A percentile compares a stretch with the other conserved stretches of the same genome.
Conservation (phyloP, 2,329 filamentous ascomycete genomes). For the Colletotrichum viniferum region DNA sequence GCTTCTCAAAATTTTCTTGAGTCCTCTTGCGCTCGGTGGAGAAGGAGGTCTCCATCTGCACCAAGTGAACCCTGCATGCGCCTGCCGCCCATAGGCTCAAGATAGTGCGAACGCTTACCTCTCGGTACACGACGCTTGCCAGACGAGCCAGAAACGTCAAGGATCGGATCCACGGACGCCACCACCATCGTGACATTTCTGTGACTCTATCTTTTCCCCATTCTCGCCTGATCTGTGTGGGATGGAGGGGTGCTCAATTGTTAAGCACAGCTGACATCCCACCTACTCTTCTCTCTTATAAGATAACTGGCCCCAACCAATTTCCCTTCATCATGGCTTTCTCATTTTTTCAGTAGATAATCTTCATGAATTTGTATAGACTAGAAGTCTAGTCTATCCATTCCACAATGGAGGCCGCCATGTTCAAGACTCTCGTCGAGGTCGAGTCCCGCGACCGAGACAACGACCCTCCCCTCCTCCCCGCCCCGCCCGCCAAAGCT, state of each 20-base stretch:
- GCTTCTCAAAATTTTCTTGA: neutral
- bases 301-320: neutral
- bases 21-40: neutral
- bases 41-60: neutral
- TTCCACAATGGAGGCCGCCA: slow-evolving; percentile 35
- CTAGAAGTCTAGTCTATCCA: neutral
- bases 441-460: slow-evolving; percentile 29
- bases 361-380: neutral
- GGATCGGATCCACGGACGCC: neutral
- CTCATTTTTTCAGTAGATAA: neutral
- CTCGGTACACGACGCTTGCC: neutral
- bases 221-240: neutral
- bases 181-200: neutral
- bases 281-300: neutral
- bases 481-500: slow-evolving; percentile 36
- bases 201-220: neutral
- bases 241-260: neutral
- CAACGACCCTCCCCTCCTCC: slow-evolving; percentile 24
- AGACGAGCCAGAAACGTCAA: neutral
- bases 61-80: neutral
- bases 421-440: slow-evolving; percentile 35
- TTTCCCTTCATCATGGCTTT: neutral
- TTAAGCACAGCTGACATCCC: neutral
- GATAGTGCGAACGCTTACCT: neutral
- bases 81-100: neutral